These are phyloP conservation scores for Scytalidium lignicola DNA, from an alignment of 2,329 filamentous ascomycete genomes.

Conservation along the genomic window DNA sequence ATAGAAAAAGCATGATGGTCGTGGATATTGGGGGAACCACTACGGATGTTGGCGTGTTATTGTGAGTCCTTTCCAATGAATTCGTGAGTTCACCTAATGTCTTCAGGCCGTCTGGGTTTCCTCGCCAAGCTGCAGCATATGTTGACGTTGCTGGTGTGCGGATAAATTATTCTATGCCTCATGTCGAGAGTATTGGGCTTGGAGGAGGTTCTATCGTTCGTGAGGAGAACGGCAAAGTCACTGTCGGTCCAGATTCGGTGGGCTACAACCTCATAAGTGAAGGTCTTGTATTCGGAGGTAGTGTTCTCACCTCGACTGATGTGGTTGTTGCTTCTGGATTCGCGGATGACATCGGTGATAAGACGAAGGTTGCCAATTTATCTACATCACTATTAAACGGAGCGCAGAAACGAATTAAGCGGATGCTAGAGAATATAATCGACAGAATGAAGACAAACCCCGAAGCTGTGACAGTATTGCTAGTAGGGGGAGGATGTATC, in stretches of 20 bases:
- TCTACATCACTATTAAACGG: constrained; percentile 29
- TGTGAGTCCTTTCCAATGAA: too few relatives aligned
- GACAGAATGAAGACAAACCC: constrained; percentile 52
- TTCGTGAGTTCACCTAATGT: too few relatives aligned
- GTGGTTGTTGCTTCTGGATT: constrained; percentile 30
- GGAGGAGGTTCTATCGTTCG: constrained; percentile 48
- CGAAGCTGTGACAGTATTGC: constrained; percentile 42
- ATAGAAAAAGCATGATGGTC: too few relatives aligned
- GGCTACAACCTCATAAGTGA: constrained; percentile 43
- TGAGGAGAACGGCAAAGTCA: constrained; percentile 11
- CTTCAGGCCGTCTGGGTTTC: constrained; percentile 54
- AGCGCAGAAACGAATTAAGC: constrained; percentile 38
- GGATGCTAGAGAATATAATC: constrained; percentile 45
- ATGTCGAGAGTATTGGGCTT: constrained; percentile 47
- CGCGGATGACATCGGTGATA: constrained; percentile 8
- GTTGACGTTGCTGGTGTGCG: constrained; percentile 51
- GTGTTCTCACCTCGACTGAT: constrained; percentile 54
- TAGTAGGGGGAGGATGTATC: constrained; percentile 52
- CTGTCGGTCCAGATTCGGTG: constrained; percentile 50
- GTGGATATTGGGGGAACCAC: constrained; percentile 54
- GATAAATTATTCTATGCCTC: constrained; percentile 51
- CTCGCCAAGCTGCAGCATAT: constrained; percentile 52
- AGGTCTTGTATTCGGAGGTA: constrained; percentile 46
- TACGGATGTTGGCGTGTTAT: constrained; percentile 49
- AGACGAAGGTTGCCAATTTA: background rate